Evolutionary conservation across 345 rosid genomes (phyloP).

Genomic region (Brassica napus): DNA sequence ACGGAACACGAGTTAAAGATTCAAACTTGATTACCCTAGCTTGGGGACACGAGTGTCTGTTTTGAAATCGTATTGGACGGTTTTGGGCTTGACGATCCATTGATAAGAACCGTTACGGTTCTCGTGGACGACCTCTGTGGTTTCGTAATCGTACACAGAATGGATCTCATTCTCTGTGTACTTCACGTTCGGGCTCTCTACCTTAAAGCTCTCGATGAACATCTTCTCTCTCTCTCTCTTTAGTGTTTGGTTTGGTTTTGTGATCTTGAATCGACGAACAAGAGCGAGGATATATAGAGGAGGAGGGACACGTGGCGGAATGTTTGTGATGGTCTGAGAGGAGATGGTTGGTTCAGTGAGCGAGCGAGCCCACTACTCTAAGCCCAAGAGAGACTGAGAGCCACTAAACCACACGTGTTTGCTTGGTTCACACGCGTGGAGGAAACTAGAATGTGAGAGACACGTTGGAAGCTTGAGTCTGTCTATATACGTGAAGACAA

Average conservation of each 20-base stretch:
- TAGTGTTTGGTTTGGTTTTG: slow-evolving; percentile 6
- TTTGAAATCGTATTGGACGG: slow-evolving; percentile 86
- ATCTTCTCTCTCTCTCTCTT: slow-evolving; percentile 37
- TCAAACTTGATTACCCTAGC: slow-evolving; percentile 55
- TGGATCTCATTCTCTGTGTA: slow-evolving; percentile 78
- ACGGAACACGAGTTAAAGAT: background rate
- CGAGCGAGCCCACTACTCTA: slow-evolving; percentile 8
- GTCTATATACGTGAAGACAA: slow-evolving; percentile 34
- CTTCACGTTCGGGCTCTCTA: slow-evolving; percentile 81
- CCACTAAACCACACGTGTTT: slow-evolving; percentile 21
- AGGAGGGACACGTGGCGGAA: slow-evolving; percentile 32
- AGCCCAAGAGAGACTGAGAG: background rate
- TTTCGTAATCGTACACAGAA: slow-evolving; percentile 82
- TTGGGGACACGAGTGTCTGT: slow-evolving; percentile 80
- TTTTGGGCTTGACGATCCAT: slow-evolving; percentile 88
- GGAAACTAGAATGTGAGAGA: slow-evolving; percentile 14
- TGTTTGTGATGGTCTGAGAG: background rate
- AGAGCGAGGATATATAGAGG: slow-evolving; percentile 26
- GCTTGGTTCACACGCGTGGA: background rate
- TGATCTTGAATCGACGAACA: slow-evolving; percentile 21
- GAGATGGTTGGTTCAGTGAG: slow-evolving; percentile 9
- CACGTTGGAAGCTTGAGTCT: slow-evolving; percentile 32
- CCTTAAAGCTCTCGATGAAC: slow-evolving; percentile 89
- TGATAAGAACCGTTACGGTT: slow-evolving; percentile 70
- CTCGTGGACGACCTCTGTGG: slow-evolving; percentile 93